Conservation (phyloP, 2,329 filamentous ascomycete species). For the Meredithiella fracta region DNA sequence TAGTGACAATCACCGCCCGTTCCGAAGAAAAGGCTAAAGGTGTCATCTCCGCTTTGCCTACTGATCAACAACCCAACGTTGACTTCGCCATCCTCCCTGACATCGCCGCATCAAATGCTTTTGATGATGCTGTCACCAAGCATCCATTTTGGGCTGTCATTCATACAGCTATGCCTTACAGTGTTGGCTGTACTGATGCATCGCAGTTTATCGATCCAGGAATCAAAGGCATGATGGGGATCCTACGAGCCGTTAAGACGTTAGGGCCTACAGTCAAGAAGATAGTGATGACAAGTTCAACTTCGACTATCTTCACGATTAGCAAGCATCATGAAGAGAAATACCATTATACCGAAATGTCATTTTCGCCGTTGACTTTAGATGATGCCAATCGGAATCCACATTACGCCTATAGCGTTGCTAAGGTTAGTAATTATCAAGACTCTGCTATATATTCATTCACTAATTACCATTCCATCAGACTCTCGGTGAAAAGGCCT, state of each 20-base stretch:
- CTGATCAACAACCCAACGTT: slow-evolving; percentile 17
- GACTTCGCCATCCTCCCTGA: slow-evolving; percentile 48
- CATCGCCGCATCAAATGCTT: slow-evolving; percentile 52
- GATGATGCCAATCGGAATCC: slow-evolving; percentile 16
- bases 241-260: slow-evolving; percentile 32
- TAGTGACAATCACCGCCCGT: slow-evolving; percentile 9
- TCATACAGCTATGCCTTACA: slow-evolving; percentile 60
- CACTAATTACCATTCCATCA: not conserved
- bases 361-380: slow-evolving; percentile 20
- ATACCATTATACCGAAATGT: slow-evolving; percentile 17
- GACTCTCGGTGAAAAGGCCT: slow-evolving; percentile 49
- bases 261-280: slow-evolving; percentile 39
- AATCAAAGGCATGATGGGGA: slow-evolving; percentile 33
- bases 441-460: slow-evolving; percentile 20
- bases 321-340: slow-evolving; percentile 19
- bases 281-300: slow-evolving; percentile 39
- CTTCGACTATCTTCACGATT: slow-evolving; percentile 28
- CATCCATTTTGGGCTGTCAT: slow-evolving; percentile 54
- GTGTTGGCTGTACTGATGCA: slow-evolving; percentile 41
- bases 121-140: slow-evolving; percentile 33
- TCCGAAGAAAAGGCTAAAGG: slow-evolving; percentile 29
- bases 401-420: slow-evolving; percentile 21
- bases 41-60: slow-evolving; percentile 26
- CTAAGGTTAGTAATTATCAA: slow-evolving; percentile 17
- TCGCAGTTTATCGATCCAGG: slow-evolving; percentile 38